Evolutionary conservation across 2,329 filamentous ascomycete genomes (phyloP).

Genomic region (Colletotrichum siamense): DNA sequence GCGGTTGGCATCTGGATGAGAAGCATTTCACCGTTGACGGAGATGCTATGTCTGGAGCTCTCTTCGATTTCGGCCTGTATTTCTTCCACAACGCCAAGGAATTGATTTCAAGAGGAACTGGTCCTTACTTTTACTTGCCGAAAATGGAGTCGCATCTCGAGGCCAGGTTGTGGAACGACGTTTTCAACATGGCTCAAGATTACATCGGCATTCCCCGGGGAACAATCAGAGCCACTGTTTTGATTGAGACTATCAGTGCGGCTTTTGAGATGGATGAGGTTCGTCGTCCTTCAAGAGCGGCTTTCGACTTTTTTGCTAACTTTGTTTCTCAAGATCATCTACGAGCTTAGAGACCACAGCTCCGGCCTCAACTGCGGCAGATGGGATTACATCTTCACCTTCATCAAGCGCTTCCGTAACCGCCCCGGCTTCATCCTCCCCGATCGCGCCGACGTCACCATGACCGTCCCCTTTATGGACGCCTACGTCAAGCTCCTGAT

Average conservation of each 20-base stretch:
- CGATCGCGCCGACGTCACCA: conserved; percentile 83
- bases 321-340: conserved; percentile 69
- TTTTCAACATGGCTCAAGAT: conserved; percentile 88
- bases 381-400: conserved; percentile 96
- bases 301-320: not conserved
- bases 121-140: conserved; percentile 90
- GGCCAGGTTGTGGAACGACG: conserved; percentile 90
- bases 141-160: conserved; percentile 94
- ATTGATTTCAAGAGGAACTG: conserved; percentile 75
- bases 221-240: conserved; percentile 84
- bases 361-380: conserved; percentile 90
- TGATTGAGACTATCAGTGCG: conserved; percentile 91
- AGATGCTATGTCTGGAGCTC: conserved; percentile 80
- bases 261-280: conserved; percentile 92
- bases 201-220: conserved; percentile 81
- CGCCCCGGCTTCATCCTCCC: conserved; percentile 86
- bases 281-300: accelerated
- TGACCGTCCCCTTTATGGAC: conserved; percentile 94
- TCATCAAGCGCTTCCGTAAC: conserved; percentile 93
- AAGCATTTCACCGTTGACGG: conserved; percentile 91
- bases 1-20: conserved; percentile 92
- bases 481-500: conserved; percentile 86
- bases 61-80: conserved; percentile 93
- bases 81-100: conserved; percentile 93
- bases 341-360: conserved; percentile 88